Base-by-base conservation (phyloP, 441 rosid genomes). In the Geranium incanum region DNA sequence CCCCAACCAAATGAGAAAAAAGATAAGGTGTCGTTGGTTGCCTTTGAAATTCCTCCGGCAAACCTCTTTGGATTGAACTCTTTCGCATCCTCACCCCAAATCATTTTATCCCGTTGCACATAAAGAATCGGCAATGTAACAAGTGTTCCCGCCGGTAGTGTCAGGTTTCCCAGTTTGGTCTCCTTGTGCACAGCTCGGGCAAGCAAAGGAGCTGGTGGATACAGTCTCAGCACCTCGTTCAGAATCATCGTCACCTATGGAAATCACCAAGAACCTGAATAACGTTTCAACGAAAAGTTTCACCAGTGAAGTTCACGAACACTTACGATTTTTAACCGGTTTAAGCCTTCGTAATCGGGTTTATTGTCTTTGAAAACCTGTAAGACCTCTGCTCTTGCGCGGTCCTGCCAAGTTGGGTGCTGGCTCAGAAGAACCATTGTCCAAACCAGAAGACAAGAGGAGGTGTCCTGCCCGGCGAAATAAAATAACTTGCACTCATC, bases 1-100 rank as follows among this genome's bases (percentile, higher is more conserved):
- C 93, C 87, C 9, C 77, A 39, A 36, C 83, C 78, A 52, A 88
- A 88, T 3, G 81, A 80, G 23, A 83, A 70, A 79, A 75, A 80
- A 0, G 76, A 73, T 48, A 72, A 70, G 72, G 66, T 81, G 50
- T 69, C 78, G 28, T 72, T 79, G 19, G 77, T 70, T n/a, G 80
- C 86, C 66, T 78, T 79, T 23, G 85, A 81, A 48, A 85, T 16
- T 66, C 87, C 84, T 0, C 81, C 79, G 1, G 76, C 71, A 48
- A 84, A 84, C 28, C 84, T 80, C 68, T 78, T 78, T 0, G 83
- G 87, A 15, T 75, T 80, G 73, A 82, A 84, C 57, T 84, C 81
- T 0, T 19, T 73, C 5, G 79, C 83, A 37, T 80, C 84, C 0
- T 76, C 23, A 0, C 83, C 84, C 84, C 86, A 84, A 0, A 77